phyloP scores from a whole-genome alignment of 1,284 basidiomycete species.

The Ganoderma lucidum region DNA sequence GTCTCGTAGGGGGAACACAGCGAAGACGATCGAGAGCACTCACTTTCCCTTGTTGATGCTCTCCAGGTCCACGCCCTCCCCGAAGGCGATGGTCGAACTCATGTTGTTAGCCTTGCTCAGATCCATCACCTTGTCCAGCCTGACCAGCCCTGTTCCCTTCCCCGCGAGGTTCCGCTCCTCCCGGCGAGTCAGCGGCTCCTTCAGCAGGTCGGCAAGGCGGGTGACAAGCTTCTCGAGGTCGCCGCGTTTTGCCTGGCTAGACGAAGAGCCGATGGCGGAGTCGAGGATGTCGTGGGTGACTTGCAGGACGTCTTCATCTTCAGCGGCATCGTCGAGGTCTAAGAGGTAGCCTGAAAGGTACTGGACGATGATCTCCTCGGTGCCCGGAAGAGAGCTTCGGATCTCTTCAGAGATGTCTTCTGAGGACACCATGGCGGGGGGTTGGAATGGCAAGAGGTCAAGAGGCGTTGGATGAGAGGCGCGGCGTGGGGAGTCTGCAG shows the following conservation, averaged over 20 bases:
- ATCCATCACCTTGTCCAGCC: conserved; percentile 94
- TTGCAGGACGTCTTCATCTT: conserved; percentile 88
- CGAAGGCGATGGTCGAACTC: conserved; percentile 85
- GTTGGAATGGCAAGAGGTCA: neutral
- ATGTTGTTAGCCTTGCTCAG: conserved; percentile 89
- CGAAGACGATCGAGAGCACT: conserved; percentile 42
- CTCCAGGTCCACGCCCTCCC: conserved; percentile 92
- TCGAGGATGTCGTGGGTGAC: conserved; percentile 81
- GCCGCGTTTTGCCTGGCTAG: conserved; percentile 32
- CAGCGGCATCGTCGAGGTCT: conserved; percentile 93
- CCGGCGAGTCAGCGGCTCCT: conserved; percentile 67
- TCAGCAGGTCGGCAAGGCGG: conserved; percentile 70
- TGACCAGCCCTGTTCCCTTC: conserved; percentile 64
- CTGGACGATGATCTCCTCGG: conserved; percentile 92
- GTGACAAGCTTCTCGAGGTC: conserved; percentile 69
- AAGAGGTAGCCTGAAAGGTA: conserved; percentile 93
- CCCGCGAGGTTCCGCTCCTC: conserved; percentile 61
- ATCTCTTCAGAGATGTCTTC: conserved; percentile 82
- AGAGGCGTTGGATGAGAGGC: neutral
- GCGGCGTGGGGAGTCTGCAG: neutral
- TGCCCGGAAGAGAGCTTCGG: conserved; percentile 81
- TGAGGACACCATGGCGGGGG: conserved; percentile 34
- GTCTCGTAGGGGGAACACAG: neutral
- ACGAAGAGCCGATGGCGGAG: conserved; percentile 56
- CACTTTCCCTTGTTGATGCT: conserved; percentile 94